phyloP scores from a whole-genome alignment of 345 rosid genomes.

The Nasturtium officinale region DNA sequence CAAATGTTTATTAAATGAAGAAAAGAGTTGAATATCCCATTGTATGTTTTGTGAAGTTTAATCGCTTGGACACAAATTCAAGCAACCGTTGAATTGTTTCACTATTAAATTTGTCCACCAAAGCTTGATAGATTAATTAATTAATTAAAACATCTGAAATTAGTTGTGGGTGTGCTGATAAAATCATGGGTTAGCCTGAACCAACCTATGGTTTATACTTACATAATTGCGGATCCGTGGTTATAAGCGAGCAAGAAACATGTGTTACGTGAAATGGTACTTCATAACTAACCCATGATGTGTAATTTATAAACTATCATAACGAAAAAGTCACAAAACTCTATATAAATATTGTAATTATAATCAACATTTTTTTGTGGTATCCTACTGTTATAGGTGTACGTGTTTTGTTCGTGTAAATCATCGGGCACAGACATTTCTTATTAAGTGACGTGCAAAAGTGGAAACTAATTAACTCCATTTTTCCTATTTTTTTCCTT shows the following conservation, averaged over 20 bases:
- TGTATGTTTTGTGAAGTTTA: conserved; percentile 17
- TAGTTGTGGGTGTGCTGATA: conserved; percentile 32
- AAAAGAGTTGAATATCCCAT: conserved; percentile 36
- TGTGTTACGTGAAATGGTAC: conserved; percentile 30
- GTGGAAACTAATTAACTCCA: conserved; percentile 30
- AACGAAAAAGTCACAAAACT: conserved; percentile 1
- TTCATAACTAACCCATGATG: conserved; percentile 32
- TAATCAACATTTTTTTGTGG: background rate
- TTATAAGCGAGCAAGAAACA: conserved; percentile 27
- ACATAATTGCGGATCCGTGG: conserved; percentile 12
- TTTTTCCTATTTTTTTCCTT: background rate
- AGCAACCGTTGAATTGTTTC: conserved; percentile 43
- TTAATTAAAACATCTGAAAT: conserved; percentile 28
- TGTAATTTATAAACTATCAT: conserved; percentile 4
- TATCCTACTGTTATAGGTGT: conserved; percentile 8
- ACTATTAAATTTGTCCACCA: conserved; percentile 31
- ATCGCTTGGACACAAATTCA: conserved; percentile 43
- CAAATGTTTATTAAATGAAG: background rate
- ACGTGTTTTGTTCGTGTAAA: conserved; percentile 19
- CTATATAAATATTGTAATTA: background rate
- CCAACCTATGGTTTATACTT: conserved; percentile 26
- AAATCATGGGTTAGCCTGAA: conserved; percentile 42
- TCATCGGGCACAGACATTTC: conserved; percentile 22
- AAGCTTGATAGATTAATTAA: conserved; percentile 25
- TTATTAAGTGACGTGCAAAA: conserved; percentile 46